These are phyloP conservation scores for Sporothrix pseudoabietina DNA, from an alignment of 2,329 filamentous ascomycete species.

Conservation along the genomic window DNA sequence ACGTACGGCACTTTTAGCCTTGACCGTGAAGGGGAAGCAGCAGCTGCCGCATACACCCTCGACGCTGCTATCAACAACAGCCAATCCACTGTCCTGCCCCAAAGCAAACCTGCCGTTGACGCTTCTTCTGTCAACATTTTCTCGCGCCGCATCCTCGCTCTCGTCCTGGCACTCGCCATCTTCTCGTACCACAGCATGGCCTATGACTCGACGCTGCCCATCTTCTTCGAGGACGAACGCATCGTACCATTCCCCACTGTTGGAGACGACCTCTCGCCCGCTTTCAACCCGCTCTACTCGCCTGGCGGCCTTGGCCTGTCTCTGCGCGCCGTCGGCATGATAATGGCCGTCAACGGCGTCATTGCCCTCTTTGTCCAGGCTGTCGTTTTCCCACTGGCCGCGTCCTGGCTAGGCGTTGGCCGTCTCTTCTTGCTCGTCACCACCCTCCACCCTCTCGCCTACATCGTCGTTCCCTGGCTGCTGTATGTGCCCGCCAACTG, in stretches of 20 bases:
- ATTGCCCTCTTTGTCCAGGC: slow-evolving; percentile 74
- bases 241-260: slow-evolving; percentile 41
- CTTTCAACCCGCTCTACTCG: slow-evolving; percentile 53
- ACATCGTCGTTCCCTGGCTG: slow-evolving; percentile 61
- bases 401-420: slow-evolving; percentile 61
- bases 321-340: slow-evolving; percentile 62
- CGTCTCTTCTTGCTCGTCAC: slow-evolving; percentile 61
- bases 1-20: slow-evolving; percentile 71
- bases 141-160: slow-evolving; percentile 67
- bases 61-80: slow-evolving; percentile 14
- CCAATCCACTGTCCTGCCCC: neutral
- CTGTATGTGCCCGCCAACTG: slow-evolving; percentile 56
- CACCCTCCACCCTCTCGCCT: slow-evolving; percentile 63
- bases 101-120: slow-evolving; percentile 36
- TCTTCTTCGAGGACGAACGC: slow-evolving; percentile 83
- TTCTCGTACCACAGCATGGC: slow-evolving; percentile 97
- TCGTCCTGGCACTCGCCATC: slow-evolving; percentile 80
- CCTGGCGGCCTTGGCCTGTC: slow-evolving; percentile 65
- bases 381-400: slow-evolving; percentile 65
- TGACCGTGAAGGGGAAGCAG: neutral
- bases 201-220: slow-evolving; percentile 87
- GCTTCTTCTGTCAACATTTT: slow-evolving; percentile 46
- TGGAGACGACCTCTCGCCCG: slow-evolving; percentile 31
- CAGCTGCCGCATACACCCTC: slow-evolving; percentile 45
- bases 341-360: slow-evolving; percentile 58